Base-by-base conservation (phyloP, 352 stramenopile species). In the Thraustochytrium striatum region DNA sequence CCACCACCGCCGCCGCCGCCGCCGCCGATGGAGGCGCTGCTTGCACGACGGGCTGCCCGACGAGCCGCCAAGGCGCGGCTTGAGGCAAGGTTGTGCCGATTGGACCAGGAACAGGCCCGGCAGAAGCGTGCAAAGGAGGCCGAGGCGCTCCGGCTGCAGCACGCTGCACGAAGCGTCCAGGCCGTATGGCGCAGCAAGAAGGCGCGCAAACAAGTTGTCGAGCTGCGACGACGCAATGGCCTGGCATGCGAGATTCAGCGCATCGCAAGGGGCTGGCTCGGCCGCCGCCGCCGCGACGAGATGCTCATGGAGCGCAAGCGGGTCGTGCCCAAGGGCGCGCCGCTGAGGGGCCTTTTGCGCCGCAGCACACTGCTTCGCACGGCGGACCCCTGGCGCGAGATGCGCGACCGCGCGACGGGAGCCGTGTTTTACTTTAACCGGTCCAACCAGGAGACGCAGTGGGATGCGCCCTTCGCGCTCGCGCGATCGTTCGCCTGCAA, bases 401-500 rank as follows among this genome's bases (percentile, higher is more conserved):
- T 75, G 65, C 65, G 65, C 0, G 65, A 75, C 32, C n/a, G 32
- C 25, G 65, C 65, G 32, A 75, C 65, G n/a, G 47, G 47, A n/a
- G 65, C 65, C 39, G 41, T 75, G 32, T 75, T 75, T 61, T 75
- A 75, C 30, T 58, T 55, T 30, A 58, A 75, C 44, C 21, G 32
- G 5, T 16, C 44, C n/a, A 75, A 58, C 65, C n/a, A 25, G 5
- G 65, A 75, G 50, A 75, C 65, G 32, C 65, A 75, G 30, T 75
- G 65, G 65, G 65, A 75, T 38, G 28, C 65, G 19, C 65, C 65
- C 5, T 58, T 25, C 36, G 65, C 65, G 19, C 43, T 75, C 30
- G 30, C 43, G 25, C 41, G 65, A 8, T 21, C n/a, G 28, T 75
- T 75, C 39, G 35, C 28, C 16, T 75, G 65, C 36, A 75, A 75